phyloP scores from a whole-genome alignment of 371 early-diverging fungal species.

The Blakeslea trispora region DNA sequence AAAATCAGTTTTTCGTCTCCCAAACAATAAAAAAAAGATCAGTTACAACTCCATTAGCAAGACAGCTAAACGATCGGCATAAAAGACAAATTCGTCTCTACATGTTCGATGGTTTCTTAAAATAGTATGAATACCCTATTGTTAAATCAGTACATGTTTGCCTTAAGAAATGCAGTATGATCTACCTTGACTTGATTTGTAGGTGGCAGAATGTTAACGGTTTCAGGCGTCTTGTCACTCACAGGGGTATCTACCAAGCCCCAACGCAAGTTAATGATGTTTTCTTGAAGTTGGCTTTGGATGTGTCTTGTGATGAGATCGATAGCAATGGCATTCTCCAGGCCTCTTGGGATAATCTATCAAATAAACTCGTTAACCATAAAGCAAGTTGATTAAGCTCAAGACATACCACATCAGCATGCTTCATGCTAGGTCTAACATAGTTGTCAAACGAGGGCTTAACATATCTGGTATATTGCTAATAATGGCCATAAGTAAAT shows the following conservation, averaged over 20 bases:
- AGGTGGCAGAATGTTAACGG: slow-evolving; percentile 57
- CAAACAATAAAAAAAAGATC: not conserved
- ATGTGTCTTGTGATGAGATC: slow-evolving; percentile 89
- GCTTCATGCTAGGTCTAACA: slow-evolving; percentile 86
- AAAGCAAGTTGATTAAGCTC: not conserved
- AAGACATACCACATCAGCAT: slow-evolving; percentile 67
- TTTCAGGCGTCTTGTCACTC: slow-evolving; percentile 48
- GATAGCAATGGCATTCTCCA: slow-evolving; percentile 90
- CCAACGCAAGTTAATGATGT: slow-evolving; percentile 68
- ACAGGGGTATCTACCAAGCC: slow-evolving; percentile 52
- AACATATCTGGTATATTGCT: slow-evolving; percentile 89
- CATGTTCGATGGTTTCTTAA: slow-evolving; percentile 71
- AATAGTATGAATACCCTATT: slow-evolving; percentile 81
- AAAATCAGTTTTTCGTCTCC: slow-evolving; percentile 3
- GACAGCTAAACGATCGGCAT: slow-evolving; percentile 83
- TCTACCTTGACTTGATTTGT: slow-evolving; percentile 69
- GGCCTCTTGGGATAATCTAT: slow-evolving; percentile 86
- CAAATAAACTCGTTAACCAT: not conserved
- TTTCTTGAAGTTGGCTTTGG: slow-evolving; percentile 77
- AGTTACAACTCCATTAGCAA: slow-evolving; percentile 79
- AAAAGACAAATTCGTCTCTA: slow-evolving; percentile 90
- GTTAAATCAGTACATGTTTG: not conserved
- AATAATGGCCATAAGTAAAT: not conserved
- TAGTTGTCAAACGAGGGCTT: slow-evolving; percentile 91
- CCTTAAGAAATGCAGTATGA: not conserved